Base-by-base conservation (phyloP, 495 filamentous ascomycete species). In the Hyaloscypha hepaticicola region DNA sequence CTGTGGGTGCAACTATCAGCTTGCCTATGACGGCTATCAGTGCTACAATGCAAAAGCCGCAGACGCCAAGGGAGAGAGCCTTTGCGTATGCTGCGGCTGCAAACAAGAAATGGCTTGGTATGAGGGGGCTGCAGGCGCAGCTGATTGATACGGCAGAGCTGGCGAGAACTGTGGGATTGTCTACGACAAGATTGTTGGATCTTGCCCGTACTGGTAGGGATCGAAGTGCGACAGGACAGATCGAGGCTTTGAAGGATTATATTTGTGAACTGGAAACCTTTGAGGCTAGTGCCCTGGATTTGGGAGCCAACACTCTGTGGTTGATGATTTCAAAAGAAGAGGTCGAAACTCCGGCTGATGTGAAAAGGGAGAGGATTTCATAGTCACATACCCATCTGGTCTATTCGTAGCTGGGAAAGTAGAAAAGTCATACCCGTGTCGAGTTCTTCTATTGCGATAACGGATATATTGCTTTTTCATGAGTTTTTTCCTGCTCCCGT, bases 31-130 rank as follows among this genome's bases (percentile, higher is more conserved):
- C 58, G 12, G 67, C 72, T 12, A 26, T 72, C 0, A 49, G 56
- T 38, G 73, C 72, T 21, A 57, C 65, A 19, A 55, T 55, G 29
- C 51, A 59, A 49, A 67, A 68, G 25, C 73, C 73, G 22, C 67
- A 68, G 62, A 74, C 73, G 0, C 73, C 73, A 5, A 28, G 51
- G 41, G 72, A 75, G 60, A 66, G 73, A 28, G 73, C 73, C 12
- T 57, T 59, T 14, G 68, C 72, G 12, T 75, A 75, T 57, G 66
- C 65, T 0, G 61, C 59, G 5, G 70, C 66, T n/a, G 73, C 73
- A 0, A 75, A 74, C 24, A 38, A 62, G 48, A 66, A 74, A 65
- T 74, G 72, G 72, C 55, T 75, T 14, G 53, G 61, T 27, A 38
- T 60, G 6, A 64, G 73, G 1, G 70, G 72, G 1, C 51, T 74